Evolutionary conservation across 2,329 filamentous ascomycete species (phyloP).

Genomic region (Seiridium cupressi): DNA sequence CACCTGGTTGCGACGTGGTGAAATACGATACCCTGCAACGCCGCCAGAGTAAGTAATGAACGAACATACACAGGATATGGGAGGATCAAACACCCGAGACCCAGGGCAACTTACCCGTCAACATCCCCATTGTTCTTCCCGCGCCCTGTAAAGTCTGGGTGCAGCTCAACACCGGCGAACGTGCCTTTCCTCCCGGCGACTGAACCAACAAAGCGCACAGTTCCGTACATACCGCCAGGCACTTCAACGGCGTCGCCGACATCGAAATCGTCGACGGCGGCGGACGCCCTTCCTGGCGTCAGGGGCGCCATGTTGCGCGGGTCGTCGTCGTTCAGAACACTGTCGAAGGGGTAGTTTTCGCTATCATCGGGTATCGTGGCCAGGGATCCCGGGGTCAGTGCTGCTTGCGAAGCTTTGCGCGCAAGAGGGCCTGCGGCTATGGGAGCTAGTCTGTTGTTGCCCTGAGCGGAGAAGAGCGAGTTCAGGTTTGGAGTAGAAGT

Average conservation of each 20-base stretch:
- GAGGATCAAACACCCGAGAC: background rate
- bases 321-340: constrained; percentile 45
- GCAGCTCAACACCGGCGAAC: constrained; percentile 91
- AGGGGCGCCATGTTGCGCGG: constrained; percentile 48
- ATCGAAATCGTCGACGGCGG: constrained; percentile 53
- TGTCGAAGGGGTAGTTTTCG: constrained; percentile 60
- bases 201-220: constrained; percentile 81
- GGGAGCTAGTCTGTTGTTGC: constrained; percentile 34
- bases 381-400: constrained; percentile 62
- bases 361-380: constrained; percentile 66
- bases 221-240: constrained; percentile 88
- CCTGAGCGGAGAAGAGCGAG: constrained; percentile 47
- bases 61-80: background rate
- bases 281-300: constrained; percentile 47
- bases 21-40: constrained; percentile 70
- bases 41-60: constrained; percentile 13
- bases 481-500: constrained; percentile 60
- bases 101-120: constrained; percentile 68
- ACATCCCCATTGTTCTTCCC: constrained; percentile 98
- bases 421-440: constrained; percentile 46
- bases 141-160: constrained; percentile 72
- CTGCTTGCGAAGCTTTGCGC: constrained; percentile 69
- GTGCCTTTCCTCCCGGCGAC: constrained; percentile 87
- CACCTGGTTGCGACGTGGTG: constrained; percentile 69
- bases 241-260: constrained; percentile 88